These are phyloP conservation scores for Taphrina pruni DNA, from an alignment of 1,139 yeast genomes.

Conservation along the genomic window DNA sequence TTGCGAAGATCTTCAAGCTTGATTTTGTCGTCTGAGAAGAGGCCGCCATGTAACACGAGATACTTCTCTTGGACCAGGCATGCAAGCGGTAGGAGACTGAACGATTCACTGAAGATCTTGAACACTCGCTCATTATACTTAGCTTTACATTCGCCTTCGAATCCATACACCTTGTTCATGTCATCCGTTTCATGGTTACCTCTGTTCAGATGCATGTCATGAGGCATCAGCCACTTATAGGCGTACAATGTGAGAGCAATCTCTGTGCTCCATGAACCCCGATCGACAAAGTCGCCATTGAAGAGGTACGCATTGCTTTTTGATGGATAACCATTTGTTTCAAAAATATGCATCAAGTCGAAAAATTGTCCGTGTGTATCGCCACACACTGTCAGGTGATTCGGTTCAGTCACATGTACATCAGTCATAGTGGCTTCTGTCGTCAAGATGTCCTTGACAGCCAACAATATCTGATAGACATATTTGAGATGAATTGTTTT, in stretches of 20 bases:
- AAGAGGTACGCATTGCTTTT: slow-evolving; percentile 77
- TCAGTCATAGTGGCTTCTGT: slow-evolving; percentile 80
- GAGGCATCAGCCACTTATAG: slow-evolving; percentile 80
- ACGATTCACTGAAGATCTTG: slow-evolving; percentile 83
- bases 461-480: slow-evolving; percentile 80
- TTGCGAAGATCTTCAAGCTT: slow-evolving; percentile 75
- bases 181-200: slow-evolving; percentile 97
- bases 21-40: slow-evolving; percentile 77
- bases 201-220: slow-evolving; percentile 74
- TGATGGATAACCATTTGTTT: slow-evolving; percentile 70
- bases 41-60: slow-evolving; percentile 93
- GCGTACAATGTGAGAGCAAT: slow-evolving; percentile 83
- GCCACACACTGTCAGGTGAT: slow-evolving; percentile 80
- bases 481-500: slow-evolving; percentile 77
- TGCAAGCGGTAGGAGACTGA: slow-evolving; percentile 85
- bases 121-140: slow-evolving; percentile 86
- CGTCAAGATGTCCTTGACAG: slow-evolving; percentile 63
- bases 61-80: slow-evolving; percentile 76
- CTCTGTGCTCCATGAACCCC: slow-evolving; percentile 99
- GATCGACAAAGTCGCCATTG: slow-evolving; percentile 96
- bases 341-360: slow-evolving; percentile 81
- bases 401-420: slow-evolving; percentile 57
- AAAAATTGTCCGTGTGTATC: slow-evolving; percentile 98
- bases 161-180: slow-evolving; percentile 96
- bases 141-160: slow-evolving; percentile 91